phyloP scores from a whole-genome alignment of 179 eudicot genomes.

The Silene noctiflora region DNA sequence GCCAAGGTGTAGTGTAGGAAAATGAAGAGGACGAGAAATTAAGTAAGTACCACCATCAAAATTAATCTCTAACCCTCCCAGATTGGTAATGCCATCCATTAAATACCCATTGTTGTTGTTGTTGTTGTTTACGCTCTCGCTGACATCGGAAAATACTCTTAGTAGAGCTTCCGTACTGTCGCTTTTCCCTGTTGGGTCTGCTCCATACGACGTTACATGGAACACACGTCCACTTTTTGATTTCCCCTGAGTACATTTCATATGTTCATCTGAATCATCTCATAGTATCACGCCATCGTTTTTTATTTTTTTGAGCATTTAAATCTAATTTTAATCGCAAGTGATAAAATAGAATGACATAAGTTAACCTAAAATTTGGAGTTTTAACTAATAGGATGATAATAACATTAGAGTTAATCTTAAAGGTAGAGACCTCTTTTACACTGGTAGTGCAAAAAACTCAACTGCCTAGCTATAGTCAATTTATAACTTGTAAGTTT shows the following conservation, averaged over 20 bases:
- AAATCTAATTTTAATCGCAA: too few relatives aligned
- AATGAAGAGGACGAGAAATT: slow-evolving; percentile 58
- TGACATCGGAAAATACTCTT: slow-evolving; percentile 55
- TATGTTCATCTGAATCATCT: neutral
- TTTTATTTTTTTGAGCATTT: too few relatives aligned
- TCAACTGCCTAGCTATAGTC: too few relatives aligned
- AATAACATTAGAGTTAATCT: too few relatives aligned
- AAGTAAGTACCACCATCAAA: slow-evolving; percentile 75
- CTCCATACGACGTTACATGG: slow-evolving; percentile 70
- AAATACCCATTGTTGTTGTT: slow-evolving; percentile 30
- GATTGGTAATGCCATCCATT: slow-evolving; percentile 53
- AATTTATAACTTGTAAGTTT: too few relatives aligned
- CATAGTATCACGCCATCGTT: too few relatives aligned
- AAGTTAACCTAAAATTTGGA: too few relatives aligned
- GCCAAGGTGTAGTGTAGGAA: slow-evolving; percentile 51
- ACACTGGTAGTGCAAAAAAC: too few relatives aligned
- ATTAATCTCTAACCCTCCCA: slow-evolving; percentile 65
- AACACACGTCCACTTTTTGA: slow-evolving; percentile 37
- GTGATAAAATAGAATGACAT: too few relatives aligned
- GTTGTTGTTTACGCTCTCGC: slow-evolving; percentile 21
- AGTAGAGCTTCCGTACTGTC: slow-evolving; percentile 71
- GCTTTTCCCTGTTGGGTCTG: slow-evolving; percentile 67
- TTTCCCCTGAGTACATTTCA: slow-evolving; percentile 17
- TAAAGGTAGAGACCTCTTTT: too few relatives aligned
- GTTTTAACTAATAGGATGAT: too few relatives aligned